Conservation (phyloP, 2,329 filamentous ascomycete genomes). For the Thermoascus crustaceus region DNA sequence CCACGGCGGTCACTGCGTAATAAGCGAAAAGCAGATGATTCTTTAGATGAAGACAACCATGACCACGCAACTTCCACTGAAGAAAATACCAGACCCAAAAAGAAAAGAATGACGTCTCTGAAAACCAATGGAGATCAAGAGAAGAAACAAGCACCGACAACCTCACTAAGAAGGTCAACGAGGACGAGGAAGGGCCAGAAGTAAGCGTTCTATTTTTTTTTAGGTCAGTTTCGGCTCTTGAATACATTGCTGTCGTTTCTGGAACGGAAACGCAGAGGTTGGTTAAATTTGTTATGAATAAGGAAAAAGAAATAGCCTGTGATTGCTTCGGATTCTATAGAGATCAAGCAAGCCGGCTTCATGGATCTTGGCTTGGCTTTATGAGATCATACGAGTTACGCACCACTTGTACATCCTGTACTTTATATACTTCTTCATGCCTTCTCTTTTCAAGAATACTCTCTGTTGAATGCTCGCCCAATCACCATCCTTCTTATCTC, state of each 20-base stretch:
- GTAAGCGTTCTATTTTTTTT: too few relatives aligned
- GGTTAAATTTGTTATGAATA: too few relatives aligned
- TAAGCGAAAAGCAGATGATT: slow-evolving; percentile 1
- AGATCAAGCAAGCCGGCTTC: not conserved
- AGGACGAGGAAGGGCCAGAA: not conserved
- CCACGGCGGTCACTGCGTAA: not conserved
- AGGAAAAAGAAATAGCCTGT: not conserved
- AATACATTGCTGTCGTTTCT: too few relatives aligned
- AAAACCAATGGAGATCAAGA: not conserved
- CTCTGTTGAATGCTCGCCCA: slow-evolving; percentile 81
- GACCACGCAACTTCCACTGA: not conserved
- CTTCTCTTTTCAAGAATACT: slow-evolving; percentile 47
- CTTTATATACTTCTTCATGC: too few relatives aligned
- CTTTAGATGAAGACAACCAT: not conserved
- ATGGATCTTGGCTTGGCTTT: not conserved
- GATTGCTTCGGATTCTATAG: not conserved
- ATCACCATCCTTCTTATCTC: slow-evolving; percentile 94
- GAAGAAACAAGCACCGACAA: not conserved
- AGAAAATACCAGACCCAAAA: not conserved
- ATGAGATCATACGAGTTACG: not conserved
- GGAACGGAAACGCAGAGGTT: too few relatives aligned
- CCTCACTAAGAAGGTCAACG: not conserved
- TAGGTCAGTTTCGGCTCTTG: too few relatives aligned
- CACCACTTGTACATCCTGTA: too few relatives aligned
- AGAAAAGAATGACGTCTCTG: not conserved